phyloP scores from a whole-genome alignment of 2,329 filamentous ascomycete species.

The Aschersonia sp. region DNA sequence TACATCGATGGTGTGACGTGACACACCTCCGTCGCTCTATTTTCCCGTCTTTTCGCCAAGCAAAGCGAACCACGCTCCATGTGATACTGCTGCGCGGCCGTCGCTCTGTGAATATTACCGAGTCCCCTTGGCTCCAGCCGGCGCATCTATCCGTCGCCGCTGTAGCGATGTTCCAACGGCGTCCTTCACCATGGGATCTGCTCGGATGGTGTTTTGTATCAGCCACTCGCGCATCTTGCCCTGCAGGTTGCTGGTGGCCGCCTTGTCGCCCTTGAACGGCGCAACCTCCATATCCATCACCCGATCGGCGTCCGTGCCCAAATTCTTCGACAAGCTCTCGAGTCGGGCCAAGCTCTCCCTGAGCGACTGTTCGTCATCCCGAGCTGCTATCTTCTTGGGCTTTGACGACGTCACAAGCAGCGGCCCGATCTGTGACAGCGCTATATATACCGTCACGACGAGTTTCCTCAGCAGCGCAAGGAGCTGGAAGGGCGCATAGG shows the following conservation, averaged over 20 bases:
- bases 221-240: constrained; percentile 73
- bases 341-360: constrained; percentile 54
- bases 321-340: constrained; percentile 38
- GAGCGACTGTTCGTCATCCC: constrained; percentile 31
- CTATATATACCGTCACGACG: constrained; percentile 67
- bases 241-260: constrained; percentile 41
- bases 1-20: too few relatives aligned
- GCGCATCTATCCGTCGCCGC: constrained; percentile 45
- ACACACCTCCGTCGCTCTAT: too few relatives aligned
- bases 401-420: constrained; percentile 32
- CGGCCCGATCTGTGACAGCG: constrained; percentile 66
- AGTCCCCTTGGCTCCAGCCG: constrained; percentile 42
- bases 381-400: constrained; percentile 11
- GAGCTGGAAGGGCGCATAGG: constrained; percentile 75
- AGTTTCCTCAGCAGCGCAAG: constrained; percentile 62
- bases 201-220: constrained; percentile 69
- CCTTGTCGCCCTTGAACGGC: constrained; percentile 63
- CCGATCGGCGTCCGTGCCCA: constrained; percentile 55
- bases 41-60: too few relatives aligned
- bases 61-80: too few relatives aligned
- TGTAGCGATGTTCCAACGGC: constrained; percentile 57
- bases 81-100: too few relatives aligned
- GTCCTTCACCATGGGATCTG: constrained; percentile 68
- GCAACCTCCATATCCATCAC: constrained; percentile 66
- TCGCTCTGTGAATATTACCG: constrained; percentile 12